These are phyloP conservation scores for Candida albicans DNA, from an alignment of 1,139 yeast genomes.

Conservation along the genomic window DNA sequence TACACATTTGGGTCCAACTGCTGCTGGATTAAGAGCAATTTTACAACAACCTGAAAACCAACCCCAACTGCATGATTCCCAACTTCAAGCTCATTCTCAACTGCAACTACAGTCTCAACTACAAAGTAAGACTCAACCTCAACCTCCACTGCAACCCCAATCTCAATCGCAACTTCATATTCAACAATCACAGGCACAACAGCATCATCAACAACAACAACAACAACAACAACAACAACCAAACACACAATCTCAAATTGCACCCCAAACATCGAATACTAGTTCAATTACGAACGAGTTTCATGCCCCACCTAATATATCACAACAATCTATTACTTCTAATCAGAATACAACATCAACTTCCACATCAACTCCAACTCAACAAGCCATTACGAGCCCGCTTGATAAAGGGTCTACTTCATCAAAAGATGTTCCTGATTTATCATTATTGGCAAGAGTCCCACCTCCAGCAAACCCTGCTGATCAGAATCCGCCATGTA, in stretches of 20 bases:
- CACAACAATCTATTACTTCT: background rate
- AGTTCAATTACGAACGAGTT: constrained; percentile 7
- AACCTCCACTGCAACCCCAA: constrained; percentile 9
- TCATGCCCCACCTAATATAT: background rate
- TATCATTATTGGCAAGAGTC: constrained; percentile 70
- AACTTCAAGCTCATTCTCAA: constrained; percentile 21
- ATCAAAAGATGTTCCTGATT: constrained; percentile 59
- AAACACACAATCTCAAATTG: constrained; percentile 7
- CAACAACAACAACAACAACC: constrained; percentile 15
- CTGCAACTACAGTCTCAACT: constrained; percentile 17
- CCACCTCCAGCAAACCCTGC: constrained; percentile 99
- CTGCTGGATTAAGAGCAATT: constrained; percentile 12
- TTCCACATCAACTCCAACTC: constrained; percentile 15
- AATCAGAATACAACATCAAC: too few species aligned
- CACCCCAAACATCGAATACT: constrained; percentile 1
- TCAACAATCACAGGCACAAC: constrained; percentile 7
- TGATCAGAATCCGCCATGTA: constrained; percentile 98
- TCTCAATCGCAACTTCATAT: constrained; percentile 13
- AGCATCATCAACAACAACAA: constrained; percentile 14
- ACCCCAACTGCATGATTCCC: constrained; percentile 17
- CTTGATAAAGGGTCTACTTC: constrained; percentile 14
- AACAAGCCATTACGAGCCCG: constrained; percentile 11
- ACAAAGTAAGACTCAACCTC: constrained; percentile 14
- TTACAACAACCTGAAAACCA: constrained; percentile 14
- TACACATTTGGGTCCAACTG: constrained; percentile 13